phyloP scores from a whole-genome alignment of 1,284 basidiomycete species.

The Boletus sp. region DNA sequence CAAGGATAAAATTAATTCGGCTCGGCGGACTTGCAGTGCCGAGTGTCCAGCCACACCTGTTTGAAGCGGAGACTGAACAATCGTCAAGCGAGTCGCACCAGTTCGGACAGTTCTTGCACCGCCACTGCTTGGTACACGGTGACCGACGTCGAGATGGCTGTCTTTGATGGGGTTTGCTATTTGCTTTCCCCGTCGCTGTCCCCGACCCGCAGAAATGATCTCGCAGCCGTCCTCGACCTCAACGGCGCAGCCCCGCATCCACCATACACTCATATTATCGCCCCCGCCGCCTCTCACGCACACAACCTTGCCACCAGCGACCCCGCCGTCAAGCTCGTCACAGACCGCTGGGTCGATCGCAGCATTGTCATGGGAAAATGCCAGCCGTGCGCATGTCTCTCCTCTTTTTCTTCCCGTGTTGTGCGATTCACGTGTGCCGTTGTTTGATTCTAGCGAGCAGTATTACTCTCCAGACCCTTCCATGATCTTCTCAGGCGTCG shows the following conservation, averaged over 20 bases:
- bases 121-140: no score
- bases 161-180: constrained; percentile 36
- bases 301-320: constrained; percentile 13
- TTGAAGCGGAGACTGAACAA: no score
- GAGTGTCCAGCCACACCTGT: no score
- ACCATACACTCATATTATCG: constrained; percentile 43
- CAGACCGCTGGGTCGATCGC: constrained; percentile 68
- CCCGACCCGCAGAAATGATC: constrained; percentile 28
- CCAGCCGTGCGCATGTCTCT: constrained; percentile 46
- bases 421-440: not conserved
- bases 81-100: no score
- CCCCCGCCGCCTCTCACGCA: constrained; percentile 21
- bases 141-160: constrained; percentile 18
- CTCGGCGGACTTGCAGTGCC: no score
- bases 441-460: constrained; percentile 40
- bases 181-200: constrained; percentile 33
- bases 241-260: constrained; percentile 42
- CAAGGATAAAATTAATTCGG: no score
- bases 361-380: constrained; percentile 53
- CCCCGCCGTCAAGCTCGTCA: constrained; percentile 37
- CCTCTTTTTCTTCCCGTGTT: not conserved
- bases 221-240: constrained; percentile 34
- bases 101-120: no score
- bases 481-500: constrained; percentile 79
- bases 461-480: constrained; percentile 73